Conservation (phyloP, 106 monocot genomes). For the Hemerocallis citrina region DNA sequence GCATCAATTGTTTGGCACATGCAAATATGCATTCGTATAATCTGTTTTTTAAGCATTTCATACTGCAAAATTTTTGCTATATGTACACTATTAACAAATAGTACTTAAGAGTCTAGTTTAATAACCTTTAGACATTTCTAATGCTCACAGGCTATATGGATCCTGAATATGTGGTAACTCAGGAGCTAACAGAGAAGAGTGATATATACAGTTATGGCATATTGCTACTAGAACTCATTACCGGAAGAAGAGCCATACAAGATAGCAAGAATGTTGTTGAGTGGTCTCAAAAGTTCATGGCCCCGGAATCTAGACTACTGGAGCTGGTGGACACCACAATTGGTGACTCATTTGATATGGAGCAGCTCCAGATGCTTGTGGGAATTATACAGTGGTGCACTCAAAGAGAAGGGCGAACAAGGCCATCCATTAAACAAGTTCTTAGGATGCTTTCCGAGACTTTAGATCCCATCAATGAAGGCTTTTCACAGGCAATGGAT, state of each 20-base stretch:
- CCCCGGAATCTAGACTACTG: conserved; percentile 19
- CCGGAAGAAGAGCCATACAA: conserved; percentile 74
- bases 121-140: background rate
- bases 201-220: conserved; percentile 91
- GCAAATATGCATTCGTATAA: too few species aligned
- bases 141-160: conserved; percentile 72
- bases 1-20: too few species aligned
- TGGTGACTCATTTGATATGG: conserved; percentile 37
- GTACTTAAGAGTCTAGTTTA: too few species aligned
- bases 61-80: too few species aligned
- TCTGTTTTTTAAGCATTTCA: too few species aligned
- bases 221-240: conserved; percentile 65
- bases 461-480: conserved; percentile 42
- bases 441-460: conserved; percentile 62
- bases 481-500: conserved; percentile 19
- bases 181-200: conserved; percentile 74
- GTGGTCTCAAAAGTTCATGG: conserved; percentile 64
- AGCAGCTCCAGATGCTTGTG: conserved; percentile 50
- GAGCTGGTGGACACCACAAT: conserved; percentile 61
- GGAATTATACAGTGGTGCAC: conserved; percentile 73
- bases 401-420: conserved; percentile 49
- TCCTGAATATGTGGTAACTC: conserved; percentile 75
- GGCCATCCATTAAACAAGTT: conserved; percentile 88
- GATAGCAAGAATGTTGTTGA: conserved; percentile 68
- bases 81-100: too few species aligned